Conservation (phyloP, 805 yeast genomes). For the Zygosaccharomyces lentus region DNA sequence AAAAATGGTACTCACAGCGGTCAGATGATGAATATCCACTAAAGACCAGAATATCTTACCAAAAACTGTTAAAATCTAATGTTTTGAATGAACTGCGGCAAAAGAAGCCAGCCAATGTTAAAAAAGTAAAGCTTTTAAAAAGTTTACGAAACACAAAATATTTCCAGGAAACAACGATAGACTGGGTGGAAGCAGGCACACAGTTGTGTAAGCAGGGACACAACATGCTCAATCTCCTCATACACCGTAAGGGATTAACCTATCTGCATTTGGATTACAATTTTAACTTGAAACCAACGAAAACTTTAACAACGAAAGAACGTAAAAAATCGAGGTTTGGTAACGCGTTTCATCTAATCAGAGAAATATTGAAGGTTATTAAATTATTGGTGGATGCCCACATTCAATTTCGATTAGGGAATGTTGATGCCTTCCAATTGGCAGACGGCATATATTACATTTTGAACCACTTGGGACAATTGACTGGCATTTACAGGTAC, state of each 20-base stretch:
- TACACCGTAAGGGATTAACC: slow-evolving; percentile 86
- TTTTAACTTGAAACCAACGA: slow-evolving; percentile 92
- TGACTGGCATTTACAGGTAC: slow-evolving; percentile 94
- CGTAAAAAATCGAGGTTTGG: slow-evolving; percentile 95
- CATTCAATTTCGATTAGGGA: slow-evolving; percentile 84
- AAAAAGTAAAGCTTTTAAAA: slow-evolving; percentile 57
- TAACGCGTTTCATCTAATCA: slow-evolving; percentile 86
- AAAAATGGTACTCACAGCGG: slow-evolving; percentile 74
- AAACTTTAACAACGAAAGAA: slow-evolving; percentile 93
- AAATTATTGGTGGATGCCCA: slow-evolving; percentile 91
- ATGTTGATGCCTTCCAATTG: slow-evolving; percentile 85
- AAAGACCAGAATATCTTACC: slow-evolving; percentile 83
- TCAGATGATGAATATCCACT: slow-evolving; percentile 60
- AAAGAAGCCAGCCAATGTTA: slow-evolving; percentile 39
- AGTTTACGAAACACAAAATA: slow-evolving; percentile 73
- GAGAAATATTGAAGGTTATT: slow-evolving; percentile 81
- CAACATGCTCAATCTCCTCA: slow-evolving; percentile 83
- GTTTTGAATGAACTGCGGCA: slow-evolving; percentile 69
- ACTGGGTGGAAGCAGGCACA: slow-evolving; percentile 98
- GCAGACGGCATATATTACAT: slow-evolving; percentile 94
- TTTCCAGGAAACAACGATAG: slow-evolving; percentile 86
- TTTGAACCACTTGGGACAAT: slow-evolving; percentile 88
- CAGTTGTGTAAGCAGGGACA: slow-evolving; percentile 92
- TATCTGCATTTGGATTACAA: slow-evolving; percentile 92
- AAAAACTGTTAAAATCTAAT: slow-evolving; percentile 72